Conservation (phyloP, 805 yeast species). For the Cyberlindnera euphorbiae region DNA sequence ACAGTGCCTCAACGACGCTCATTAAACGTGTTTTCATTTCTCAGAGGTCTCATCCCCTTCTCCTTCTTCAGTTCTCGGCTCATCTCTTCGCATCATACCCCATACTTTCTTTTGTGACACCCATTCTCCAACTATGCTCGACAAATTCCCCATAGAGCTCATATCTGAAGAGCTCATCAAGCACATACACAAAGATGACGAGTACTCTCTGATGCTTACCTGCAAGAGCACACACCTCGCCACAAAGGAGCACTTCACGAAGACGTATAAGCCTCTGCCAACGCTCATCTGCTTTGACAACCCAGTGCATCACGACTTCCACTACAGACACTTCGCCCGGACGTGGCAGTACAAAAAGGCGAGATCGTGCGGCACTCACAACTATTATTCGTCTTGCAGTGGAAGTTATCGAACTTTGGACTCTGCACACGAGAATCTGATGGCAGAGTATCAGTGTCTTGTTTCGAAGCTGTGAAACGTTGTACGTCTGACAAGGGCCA, state of each 20-base stretch:
- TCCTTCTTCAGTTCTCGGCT: too few relatives aligned
- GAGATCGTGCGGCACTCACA: conserved; percentile 6
- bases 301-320: conserved; percentile 18
- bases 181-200: conserved; percentile 16
- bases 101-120: too few relatives aligned
- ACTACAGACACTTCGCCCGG: conserved; percentile 7
- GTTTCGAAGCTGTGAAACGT: conserved; percentile 7
- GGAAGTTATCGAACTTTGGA: conserved; percentile 12
- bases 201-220: conserved; percentile 18
- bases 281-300: conserved; percentile 19
- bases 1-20: too few relatives aligned
- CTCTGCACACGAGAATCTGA: conserved; percentile 1
- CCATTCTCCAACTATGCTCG: conserved; percentile 19
- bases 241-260: conserved; percentile 11
- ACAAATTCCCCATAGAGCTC: conserved; percentile 22
- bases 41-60: too few relatives aligned
- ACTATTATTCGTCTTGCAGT: conserved; percentile 13
- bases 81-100: too few relatives aligned
- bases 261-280: conserved; percentile 9
- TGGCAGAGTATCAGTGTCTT: conserved; percentile 8
- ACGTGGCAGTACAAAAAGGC: conserved; percentile 11
- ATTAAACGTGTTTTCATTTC: too few relatives aligned
- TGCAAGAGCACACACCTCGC: conserved; percentile 19
- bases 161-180: conserved; percentile 16
- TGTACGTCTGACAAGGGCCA: too few relatives aligned